Evolutionary conservation across 2,329 filamentous ascomycete species (phyloP).

Genomic region (Stemphylium vesicarium): DNA sequence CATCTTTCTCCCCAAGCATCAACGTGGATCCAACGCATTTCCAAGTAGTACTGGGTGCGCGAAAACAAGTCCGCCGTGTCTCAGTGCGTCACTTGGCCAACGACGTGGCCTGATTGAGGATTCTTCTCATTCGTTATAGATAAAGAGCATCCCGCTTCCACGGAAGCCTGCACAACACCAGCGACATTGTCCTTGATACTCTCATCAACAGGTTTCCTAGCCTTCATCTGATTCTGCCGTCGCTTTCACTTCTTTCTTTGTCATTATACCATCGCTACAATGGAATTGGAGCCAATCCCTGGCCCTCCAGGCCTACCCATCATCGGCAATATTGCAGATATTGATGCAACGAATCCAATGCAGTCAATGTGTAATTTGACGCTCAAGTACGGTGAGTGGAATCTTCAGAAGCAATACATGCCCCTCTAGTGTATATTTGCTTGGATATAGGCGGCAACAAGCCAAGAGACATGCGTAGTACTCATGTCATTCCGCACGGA

Average conservation of each 20-base stretch:
- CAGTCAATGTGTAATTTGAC: slow-evolving; percentile 64
- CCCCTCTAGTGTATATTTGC: background rate
- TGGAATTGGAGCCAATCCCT: slow-evolving; percentile 59
- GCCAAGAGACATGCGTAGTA: too few species aligned
- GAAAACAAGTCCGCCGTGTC: slow-evolving; percentile 8
- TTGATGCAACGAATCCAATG: slow-evolving; percentile 65
- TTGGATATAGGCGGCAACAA: background rate
- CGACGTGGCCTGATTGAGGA: slow-evolving; percentile 10
- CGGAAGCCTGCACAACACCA: background rate
- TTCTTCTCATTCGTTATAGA: slow-evolving; percentile 6
- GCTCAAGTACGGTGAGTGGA: slow-evolving; percentile 66
- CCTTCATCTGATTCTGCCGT: background rate
- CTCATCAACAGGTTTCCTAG: too few species aligned
- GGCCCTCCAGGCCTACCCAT: slow-evolving; percentile 69
- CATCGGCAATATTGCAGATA: slow-evolving; percentile 69
- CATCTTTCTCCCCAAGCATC: slow-evolving; percentile 18
- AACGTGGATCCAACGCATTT: slow-evolving; percentile 11
- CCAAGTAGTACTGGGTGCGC: slow-evolving; percentile 13
- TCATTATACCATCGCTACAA: background rate
- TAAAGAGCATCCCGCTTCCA: background rate
- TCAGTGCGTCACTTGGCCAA: slow-evolving; percentile 20
- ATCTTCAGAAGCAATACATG: too few species aligned
- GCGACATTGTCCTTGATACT: background rate
- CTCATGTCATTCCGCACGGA: background rate
- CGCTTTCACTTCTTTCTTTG: background rate